phyloP scores from a whole-genome alignment of 805 yeast genomes.

The Lipomyces yamanashiensis region DNA sequence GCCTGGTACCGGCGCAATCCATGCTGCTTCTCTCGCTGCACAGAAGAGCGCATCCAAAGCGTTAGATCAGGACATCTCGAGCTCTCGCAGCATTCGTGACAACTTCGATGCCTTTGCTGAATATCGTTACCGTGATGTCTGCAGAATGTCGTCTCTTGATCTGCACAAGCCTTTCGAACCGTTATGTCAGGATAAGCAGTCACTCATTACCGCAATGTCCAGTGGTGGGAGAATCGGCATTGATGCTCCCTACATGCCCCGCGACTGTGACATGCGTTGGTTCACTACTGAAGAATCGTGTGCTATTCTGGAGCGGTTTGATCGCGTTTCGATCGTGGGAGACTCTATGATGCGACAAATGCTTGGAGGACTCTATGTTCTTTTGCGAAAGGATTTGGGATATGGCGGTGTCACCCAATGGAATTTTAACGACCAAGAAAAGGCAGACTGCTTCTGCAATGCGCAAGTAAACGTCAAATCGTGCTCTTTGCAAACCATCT shows the following conservation, averaged over 20 bases:
- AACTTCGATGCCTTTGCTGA: conserved; percentile 34
- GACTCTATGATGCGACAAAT: conserved; percentile 38
- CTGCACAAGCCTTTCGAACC: conserved; percentile 37
- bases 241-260: conserved; percentile 37
- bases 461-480: conserved; percentile 37
- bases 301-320: conserved; percentile 31
- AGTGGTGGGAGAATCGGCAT: conserved; percentile 35
- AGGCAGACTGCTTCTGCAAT: conserved; percentile 36
- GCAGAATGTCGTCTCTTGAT: conserved; percentile 36
- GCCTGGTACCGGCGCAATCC: conserved; percentile 12
- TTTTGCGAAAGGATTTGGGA: conserved; percentile 33
- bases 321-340: conserved; percentile 32
- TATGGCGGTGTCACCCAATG: conserved; percentile 37
- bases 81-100: conserved; percentile 22
- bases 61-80: conserved; percentile 1
- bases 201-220: conserved; percentile 34
- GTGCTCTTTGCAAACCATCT: conserved; percentile 33
- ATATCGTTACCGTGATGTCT: conserved; percentile 31
- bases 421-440: conserved; percentile 36
- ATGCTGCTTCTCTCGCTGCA: conserved; percentile 9
- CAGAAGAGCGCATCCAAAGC: conserved; percentile 10
- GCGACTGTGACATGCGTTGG: conserved; percentile 38
- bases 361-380: conserved; percentile 35
- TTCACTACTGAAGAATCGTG: conserved; percentile 34
- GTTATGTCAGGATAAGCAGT: conserved; percentile 28